These are phyloP conservation scores for Pichia sp. DNA, from an alignment of 1,139 yeast species.

Conservation along the genomic window DNA sequence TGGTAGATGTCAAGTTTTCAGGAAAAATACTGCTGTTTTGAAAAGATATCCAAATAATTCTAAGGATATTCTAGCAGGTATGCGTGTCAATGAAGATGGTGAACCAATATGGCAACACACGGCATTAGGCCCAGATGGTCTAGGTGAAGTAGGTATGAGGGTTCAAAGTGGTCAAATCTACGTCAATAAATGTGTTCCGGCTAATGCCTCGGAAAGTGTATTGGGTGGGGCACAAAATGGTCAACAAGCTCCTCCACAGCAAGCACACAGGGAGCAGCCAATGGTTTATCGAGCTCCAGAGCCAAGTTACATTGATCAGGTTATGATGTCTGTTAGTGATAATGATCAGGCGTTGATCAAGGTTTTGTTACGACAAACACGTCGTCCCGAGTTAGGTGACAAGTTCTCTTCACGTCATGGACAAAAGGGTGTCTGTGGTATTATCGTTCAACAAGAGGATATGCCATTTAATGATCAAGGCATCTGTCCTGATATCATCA, in stretches of 20 bases:
- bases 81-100: conserved; percentile 78
- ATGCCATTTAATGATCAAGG: conserved; percentile 93
- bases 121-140: conserved; percentile 88
- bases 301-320: conserved; percentile 92
- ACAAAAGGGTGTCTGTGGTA: conserved; percentile 98
- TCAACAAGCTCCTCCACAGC: conserved; percentile 21
- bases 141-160: conserved; percentile 92
- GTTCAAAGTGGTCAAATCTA: conserved; percentile 91
- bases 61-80: conserved; percentile 84
- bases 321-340: conserved; percentile 94
- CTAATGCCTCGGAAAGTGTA: conserved; percentile 75
- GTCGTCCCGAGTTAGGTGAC: conserved; percentile 98
- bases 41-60: conserved; percentile 93
- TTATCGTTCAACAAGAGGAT: conserved; percentile 93
- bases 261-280: conserved; percentile 68
- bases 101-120: conserved; percentile 82
- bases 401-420: conserved; percentile 97
- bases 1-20: conserved; percentile 96
- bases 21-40: conserved; percentile 83
- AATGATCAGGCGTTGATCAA: conserved; percentile 92
- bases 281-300: conserved; percentile 91
- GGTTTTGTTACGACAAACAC: conserved; percentile 86
- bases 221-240: conserved; percentile 39
- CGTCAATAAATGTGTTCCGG: conserved; percentile 88
- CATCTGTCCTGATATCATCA: conserved; percentile 87